Percentiles rank a stretch among this genome's conserved stretches.
Conservation (phyloP, 768 basidiomycete species). For the Daedaleopsis nitida region DNA sequence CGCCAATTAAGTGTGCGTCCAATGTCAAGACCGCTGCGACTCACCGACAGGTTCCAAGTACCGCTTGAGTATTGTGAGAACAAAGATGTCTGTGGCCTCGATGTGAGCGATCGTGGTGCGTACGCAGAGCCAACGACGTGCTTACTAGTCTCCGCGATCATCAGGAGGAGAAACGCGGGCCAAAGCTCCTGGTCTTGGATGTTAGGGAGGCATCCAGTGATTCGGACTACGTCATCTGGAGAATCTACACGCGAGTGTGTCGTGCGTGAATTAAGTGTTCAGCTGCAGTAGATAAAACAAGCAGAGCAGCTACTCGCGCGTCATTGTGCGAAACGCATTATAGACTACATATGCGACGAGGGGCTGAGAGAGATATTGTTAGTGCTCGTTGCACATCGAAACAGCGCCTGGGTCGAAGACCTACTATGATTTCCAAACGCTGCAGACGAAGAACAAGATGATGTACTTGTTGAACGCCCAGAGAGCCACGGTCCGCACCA, state of each 20-base stretch:
- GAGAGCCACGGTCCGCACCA: neutral
- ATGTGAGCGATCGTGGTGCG: neutral
- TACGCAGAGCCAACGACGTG: neutral
- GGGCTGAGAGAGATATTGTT: neutral
- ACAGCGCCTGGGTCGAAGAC: neutral
- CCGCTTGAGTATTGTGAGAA: neutral
- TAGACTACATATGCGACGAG: neutral
- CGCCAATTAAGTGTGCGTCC: too few species aligned
- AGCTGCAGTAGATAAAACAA: neutral
- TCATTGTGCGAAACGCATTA: neutral
- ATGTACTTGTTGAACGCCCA: constrained; percentile 1
- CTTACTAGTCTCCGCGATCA: neutral
- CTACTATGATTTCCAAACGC: neutral
- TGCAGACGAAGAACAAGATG: neutral
- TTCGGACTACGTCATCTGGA: neutral
- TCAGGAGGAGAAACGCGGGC: neutral
- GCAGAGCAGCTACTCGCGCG: neutral
- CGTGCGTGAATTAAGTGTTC: neutral
- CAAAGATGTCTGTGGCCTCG: neutral
- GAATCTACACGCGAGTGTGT: neutral
- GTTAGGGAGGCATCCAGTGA: neutral
- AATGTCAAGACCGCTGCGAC: too few species aligned
- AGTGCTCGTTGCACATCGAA: neutral
- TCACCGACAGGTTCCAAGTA: too few species aligned
- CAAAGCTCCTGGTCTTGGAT: neutral